Evolutionary conservation across 148 eudicot genomes (phyloP).

Genomic region (Chenopodium formosanum): DNA sequence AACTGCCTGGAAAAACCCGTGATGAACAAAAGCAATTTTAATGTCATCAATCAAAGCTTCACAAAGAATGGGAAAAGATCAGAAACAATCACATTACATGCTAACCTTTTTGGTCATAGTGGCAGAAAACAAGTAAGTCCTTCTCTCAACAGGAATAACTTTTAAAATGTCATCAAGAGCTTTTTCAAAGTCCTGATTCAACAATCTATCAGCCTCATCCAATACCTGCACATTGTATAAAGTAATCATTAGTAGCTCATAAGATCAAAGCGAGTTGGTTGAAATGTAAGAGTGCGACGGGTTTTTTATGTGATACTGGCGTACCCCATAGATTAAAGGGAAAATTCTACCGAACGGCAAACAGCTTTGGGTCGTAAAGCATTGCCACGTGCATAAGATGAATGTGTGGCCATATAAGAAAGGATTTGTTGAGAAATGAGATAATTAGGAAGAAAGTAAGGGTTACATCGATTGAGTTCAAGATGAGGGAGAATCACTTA

Average conservation of each 20-base stretch:
- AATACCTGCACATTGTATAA: constrained; percentile 51
- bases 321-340: no score
- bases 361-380: no score
- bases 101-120: constrained; percentile 90
- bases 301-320: no score
- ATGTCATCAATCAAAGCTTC: not conserved
- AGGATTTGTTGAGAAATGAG: no score
- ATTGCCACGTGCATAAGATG: no score
- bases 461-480: no score
- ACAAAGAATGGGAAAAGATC: not conserved
- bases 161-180: constrained; percentile 68
- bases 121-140: constrained; percentile 82
- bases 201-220: constrained; percentile 92
- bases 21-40: not conserved
- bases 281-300: no score
- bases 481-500: no score
- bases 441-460: no score
- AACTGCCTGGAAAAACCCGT: not conserved
- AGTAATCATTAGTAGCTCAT: not conserved
- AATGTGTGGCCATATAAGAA: no score
- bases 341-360: no score
- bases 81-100: not conserved
- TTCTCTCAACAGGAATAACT: constrained; percentile 69
- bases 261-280: no score
- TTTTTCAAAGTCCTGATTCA: constrained; percentile 87